Evolutionary conservation across 441 rosid genomes (phyloP).

Genomic region (Arabidopsis hybrid): DNA sequence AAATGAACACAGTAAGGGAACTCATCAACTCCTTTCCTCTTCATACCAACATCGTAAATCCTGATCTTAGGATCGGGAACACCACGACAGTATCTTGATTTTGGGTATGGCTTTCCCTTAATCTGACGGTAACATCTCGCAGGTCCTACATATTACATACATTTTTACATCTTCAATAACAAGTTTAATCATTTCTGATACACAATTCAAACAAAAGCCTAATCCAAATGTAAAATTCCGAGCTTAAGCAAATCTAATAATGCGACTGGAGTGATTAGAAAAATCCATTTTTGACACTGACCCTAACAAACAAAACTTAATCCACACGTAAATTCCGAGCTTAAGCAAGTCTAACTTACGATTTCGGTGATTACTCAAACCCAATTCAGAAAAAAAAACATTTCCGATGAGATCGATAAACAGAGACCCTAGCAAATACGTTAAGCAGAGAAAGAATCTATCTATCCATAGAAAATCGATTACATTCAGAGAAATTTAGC

Average conservation of each 20-base stretch:
- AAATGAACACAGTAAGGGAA: conserved; percentile 74
- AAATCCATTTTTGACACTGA: conserved; percentile 6
- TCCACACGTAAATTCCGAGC: background rate
- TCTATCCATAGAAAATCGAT: background rate
- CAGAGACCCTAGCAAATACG: background rate
- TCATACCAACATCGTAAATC: conserved; percentile 87
- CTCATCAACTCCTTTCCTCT: conserved; percentile 88
- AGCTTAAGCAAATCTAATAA: background rate
- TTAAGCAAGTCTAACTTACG: background rate
- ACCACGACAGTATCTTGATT: conserved; percentile 53
- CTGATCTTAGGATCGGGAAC: conserved; percentile 54
- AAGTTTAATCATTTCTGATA: background rate
- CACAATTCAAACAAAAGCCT: background rate
- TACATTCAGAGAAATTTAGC: background rate
- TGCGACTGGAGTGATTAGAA: background rate
- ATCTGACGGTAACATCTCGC: conserved; percentile 57
- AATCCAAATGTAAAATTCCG: background rate
- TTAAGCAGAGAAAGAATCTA: background rate
- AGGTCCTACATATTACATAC: conserved; percentile 41
- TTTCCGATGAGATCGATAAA: background rate
- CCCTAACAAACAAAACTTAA: background rate
- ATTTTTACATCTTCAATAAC: background rate
- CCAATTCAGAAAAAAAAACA: background rate
- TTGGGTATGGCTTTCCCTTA: conserved; percentile 55
- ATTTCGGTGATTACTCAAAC: background rate